phyloP scores from a whole-genome alignment of 2,329 filamentous ascomycete species.

The Alternaria panax region DNA sequence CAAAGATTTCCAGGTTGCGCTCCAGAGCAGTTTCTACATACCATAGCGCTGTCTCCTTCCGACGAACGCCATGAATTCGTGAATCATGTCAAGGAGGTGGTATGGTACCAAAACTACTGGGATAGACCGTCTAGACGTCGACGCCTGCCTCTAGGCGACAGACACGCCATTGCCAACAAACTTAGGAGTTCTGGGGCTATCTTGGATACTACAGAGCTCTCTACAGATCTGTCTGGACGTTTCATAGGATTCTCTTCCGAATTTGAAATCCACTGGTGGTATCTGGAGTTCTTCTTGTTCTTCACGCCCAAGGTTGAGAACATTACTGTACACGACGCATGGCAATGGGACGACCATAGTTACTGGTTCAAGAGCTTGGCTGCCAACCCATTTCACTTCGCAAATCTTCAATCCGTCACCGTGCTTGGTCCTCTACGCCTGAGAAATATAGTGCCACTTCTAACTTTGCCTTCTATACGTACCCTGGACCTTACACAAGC shows the following conservation, averaged over 20 bases:
- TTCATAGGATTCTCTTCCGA: slow-evolving; percentile 3
- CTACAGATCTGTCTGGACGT: not conserved
- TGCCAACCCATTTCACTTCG: slow-evolving; percentile 7
- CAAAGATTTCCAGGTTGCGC: slow-evolving; percentile 2
- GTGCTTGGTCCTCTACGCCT: slow-evolving; percentile 16
- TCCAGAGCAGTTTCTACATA: slow-evolving; percentile 13
- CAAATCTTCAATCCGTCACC: slow-evolving; percentile 5
- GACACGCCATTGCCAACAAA: not conserved
- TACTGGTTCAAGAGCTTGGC: slow-evolving; percentile 15
- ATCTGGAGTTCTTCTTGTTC: slow-evolving; percentile 20
- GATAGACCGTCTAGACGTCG: not conserved
- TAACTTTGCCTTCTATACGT: slow-evolving; percentile 14
- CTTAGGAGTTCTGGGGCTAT: not conserved
- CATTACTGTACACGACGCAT: slow-evolving; percentile 6
- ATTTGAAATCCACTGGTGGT: slow-evolving; percentile 15
- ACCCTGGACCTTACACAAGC: slow-evolving; percentile 2
- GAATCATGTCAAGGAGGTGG: slow-evolving; percentile 7
- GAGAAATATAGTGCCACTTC: slow-evolving; percentile 15
- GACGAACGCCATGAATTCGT: not conserved
- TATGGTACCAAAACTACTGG: slow-evolving; percentile 6
- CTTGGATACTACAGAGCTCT: not conserved
- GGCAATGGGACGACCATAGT: slow-evolving; percentile 15
- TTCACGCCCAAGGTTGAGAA: slow-evolving; percentile 13
- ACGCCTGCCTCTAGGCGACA: slow-evolving; percentile 3
- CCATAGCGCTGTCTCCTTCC: slow-evolving; percentile 5